Evolutionary conservation across 768 basidiomycete species (phyloP).

Genomic region (Collybia mongolica): DNA sequence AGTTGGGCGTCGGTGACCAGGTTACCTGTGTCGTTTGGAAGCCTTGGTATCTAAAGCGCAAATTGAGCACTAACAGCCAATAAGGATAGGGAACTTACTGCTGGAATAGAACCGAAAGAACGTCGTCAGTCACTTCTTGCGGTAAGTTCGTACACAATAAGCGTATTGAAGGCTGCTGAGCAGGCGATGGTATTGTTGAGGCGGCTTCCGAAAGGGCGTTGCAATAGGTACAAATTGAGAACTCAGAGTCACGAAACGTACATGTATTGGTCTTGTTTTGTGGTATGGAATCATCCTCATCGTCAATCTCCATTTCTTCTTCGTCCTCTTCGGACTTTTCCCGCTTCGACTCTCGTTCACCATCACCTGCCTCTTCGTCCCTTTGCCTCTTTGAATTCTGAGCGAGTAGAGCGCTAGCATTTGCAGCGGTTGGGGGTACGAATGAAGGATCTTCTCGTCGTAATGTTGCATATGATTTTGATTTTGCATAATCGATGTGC

Average conservation of each 20-base stretch:
- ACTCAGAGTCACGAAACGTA: conserved; percentile 37
- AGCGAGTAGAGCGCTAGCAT: conserved; percentile 47
- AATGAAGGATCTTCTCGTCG: conserved; percentile 79
- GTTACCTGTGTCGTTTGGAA: conserved; percentile 71
- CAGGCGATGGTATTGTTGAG: conserved; percentile 41
- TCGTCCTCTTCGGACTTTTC: conserved; percentile 73
- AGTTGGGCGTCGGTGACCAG: conserved; percentile 65
- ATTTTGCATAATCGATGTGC: conserved; percentile 91
- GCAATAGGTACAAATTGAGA: conserved; percentile 25
- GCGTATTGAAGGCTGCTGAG: conserved; percentile 56
- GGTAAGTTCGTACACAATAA: conserved; percentile 86
- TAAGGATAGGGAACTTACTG: conserved; percentile 58
- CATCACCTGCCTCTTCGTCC: conserved; percentile 57
- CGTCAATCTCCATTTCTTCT: conserved; percentile 94
- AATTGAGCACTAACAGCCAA: neutral
- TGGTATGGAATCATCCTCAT: conserved; percentile 68
- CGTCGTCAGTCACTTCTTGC: conserved; percentile 85
- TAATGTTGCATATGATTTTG: conserved; percentile 84
- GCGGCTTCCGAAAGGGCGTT: conserved; percentile 32
- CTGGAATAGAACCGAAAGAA: conserved; percentile 86
- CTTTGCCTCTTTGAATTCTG: conserved; percentile 65
- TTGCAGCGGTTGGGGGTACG: conserved; percentile 65
- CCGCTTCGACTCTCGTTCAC: conserved; percentile 61
- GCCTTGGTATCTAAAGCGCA: conserved; percentile 69
- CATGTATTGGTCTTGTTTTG: conserved; percentile 37